These are phyloP conservation scores for Chionographis japonica DNA, from an alignment of 106 monocot species.

Conservation along the genomic window DNA sequence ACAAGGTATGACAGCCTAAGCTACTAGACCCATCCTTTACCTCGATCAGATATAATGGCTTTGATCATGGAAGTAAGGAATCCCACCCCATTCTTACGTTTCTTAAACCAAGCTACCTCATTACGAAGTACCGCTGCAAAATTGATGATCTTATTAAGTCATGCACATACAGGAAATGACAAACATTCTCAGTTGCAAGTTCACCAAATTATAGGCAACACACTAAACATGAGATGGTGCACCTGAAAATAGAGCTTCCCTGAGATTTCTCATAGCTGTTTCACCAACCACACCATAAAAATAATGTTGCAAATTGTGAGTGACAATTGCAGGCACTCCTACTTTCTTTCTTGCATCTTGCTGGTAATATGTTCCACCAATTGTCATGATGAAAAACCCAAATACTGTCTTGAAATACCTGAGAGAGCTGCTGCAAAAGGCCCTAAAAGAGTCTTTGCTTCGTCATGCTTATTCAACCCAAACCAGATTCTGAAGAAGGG, in stretches of 20 bases:
- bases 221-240: not conserved
- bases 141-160: too few species aligned
- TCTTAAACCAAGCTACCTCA: slow-evolving; percentile 51
- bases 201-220: not conserved
- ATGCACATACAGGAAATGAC: too few species aligned
- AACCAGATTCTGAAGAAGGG: slow-evolving; percentile 48
- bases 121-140: slow-evolving; percentile 35
- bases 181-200: too few species aligned
- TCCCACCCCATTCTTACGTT: slow-evolving; percentile 35
- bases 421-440: slow-evolving; percentile 46
- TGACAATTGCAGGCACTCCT: slow-evolving; percentile 26
- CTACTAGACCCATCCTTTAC: slow-evolving; percentile 48
- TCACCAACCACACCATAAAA: slow-evolving; percentile 44
- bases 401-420: slow-evolving; percentile 50
- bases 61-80: slow-evolving; percentile 39
- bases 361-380: slow-evolving; percentile 41
- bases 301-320: slow-evolving; percentile 48
- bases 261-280: slow-evolving; percentile 37
- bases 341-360: slow-evolving; percentile 33
- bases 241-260: slow-evolving; percentile 52
- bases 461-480: slow-evolving; percentile 22
- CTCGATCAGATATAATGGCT: slow-evolving; percentile 41
- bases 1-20: slow-evolving; percentile 55
- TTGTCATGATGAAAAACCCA: slow-evolving; percentile 47
- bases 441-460: slow-evolving; percentile 19